A percentile compares a stretch with the other conserved stretches of the same genome.
Evolutionary conservation across 192 early-diverging fungal genomes (phyloP).

Genomic region (Umbelopsis vinacea): DNA sequence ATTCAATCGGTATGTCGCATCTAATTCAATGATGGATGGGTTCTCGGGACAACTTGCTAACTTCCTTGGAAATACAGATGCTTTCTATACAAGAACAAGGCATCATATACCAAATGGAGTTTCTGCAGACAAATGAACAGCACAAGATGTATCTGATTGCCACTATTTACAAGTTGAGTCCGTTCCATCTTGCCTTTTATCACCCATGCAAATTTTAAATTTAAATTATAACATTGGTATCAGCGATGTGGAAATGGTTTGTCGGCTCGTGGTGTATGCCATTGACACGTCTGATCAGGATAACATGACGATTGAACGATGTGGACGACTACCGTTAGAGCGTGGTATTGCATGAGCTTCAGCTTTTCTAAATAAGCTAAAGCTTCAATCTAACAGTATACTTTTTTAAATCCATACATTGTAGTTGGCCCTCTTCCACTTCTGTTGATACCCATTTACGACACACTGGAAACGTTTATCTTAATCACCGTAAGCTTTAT

Average conservation of each 20-base stretch:
- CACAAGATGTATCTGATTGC: conserved; percentile 10
- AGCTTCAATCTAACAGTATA: neutral
- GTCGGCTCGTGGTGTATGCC: conserved; percentile 26
- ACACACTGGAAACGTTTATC: conserved; percentile 27
- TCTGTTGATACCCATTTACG: conserved; percentile 26
- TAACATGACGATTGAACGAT: conserved; percentile 16
- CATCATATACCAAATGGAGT: conserved; percentile 43
- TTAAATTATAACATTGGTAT: neutral
- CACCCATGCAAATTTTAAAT: neutral
- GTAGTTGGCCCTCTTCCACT: conserved; percentile 33
- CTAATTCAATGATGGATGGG: too few relatives aligned
- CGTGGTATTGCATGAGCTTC: conserved; percentile 4
- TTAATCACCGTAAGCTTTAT: conserved; percentile 25
- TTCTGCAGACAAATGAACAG: conserved; percentile 25
- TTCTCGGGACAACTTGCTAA: too few relatives aligned
- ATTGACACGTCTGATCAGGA: conserved; percentile 29
- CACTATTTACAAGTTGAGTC: conserved; percentile 5
- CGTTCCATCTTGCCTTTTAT: conserved; percentile 17
- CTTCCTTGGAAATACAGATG: conserved; percentile 17
- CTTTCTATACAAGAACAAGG: conserved; percentile 33
- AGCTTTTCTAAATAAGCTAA: neutral
- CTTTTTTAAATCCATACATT: neutral
- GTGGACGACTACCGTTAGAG: conserved; percentile 35
- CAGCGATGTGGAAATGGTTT: conserved; percentile 33
- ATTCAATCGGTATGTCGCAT: conserved; percentile 19